These are phyloP conservation scores for Ziziphus jujuba DNA, from an alignment of 306 rosid genomes.

Conservation along the genomic window DNA sequence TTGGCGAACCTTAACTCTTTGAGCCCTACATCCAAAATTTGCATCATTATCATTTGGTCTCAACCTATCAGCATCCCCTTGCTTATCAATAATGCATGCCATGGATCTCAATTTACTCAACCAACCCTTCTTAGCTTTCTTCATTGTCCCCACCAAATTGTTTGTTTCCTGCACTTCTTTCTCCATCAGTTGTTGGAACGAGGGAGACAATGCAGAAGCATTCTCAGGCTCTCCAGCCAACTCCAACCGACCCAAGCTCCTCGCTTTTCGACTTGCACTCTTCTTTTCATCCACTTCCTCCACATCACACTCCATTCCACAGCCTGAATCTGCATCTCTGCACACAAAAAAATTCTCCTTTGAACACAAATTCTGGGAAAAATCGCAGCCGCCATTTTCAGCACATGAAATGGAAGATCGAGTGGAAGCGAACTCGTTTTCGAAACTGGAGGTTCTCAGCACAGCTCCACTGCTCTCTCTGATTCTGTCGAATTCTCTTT, in stretches of 20 bases:
- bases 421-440: constrained; percentile 59
- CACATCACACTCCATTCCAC: constrained; percentile 29
- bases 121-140: constrained; percentile 57
- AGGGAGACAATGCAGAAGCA: constrained; percentile 31
- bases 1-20: constrained; percentile 73
- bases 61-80: constrained; percentile 33
- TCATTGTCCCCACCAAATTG: constrained; percentile 10
- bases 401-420: constrained; percentile 53
- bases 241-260: constrained; percentile 29
- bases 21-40: constrained; percentile 44
- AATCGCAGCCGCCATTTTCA: constrained; percentile 25
- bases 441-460: constrained; percentile 34
- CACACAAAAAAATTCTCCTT: constrained; percentile 29
- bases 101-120: constrained; percentile 60
- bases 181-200: constrained; percentile 32
- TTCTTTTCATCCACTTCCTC: constrained; percentile 34
- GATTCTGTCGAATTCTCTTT: constrained; percentile 40
- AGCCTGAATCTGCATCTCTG: constrained; percentile 29
- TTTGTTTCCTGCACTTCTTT: constrained; percentile 30
- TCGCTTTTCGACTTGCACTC: constrained; percentile 33
- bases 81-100: constrained; percentile 57
- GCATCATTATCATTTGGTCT: constrained; percentile 21
- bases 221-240: constrained; percentile 29
- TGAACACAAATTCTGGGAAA: constrained; percentile 34
- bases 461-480: constrained; percentile 42